Percentiles rank a stretch among this genome's conserved stretches.
phyloP scores from a whole-genome alignment of 2,329 filamentous ascomycete genomes.

The Fulvia fulva region DNA sequence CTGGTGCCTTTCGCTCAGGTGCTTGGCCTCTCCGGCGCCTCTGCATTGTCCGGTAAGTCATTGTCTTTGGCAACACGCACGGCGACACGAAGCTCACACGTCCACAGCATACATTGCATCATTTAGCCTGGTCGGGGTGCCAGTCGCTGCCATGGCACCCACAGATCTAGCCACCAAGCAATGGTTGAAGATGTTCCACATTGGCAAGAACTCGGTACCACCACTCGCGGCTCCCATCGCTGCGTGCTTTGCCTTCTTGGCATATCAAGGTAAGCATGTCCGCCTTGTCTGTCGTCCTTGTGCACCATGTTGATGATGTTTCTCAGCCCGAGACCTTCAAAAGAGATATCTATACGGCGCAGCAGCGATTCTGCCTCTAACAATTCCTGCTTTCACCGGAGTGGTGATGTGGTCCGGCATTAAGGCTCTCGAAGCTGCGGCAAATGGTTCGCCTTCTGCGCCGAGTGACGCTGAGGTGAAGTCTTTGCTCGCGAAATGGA shows the following conservation, averaged over 20 bases:
- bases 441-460: slow-evolving; percentile 9
- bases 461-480: slow-evolving; percentile 22
- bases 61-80: not conserved
- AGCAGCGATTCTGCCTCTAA: slow-evolving; percentile 21
- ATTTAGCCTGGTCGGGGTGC: slow-evolving; percentile 20
- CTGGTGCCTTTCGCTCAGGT: slow-evolving; percentile 15
- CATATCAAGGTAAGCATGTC: slow-evolving; percentile 17
- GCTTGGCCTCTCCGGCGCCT: slow-evolving; percentile 18
- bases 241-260: slow-evolving; percentile 20
- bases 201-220: slow-evolving; percentile 20
- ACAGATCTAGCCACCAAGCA: slow-evolving; percentile 21
- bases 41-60: slow-evolving; percentile 14
- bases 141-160: slow-evolving; percentile 20
- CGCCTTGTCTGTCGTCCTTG: no score
- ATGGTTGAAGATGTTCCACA: slow-evolving; percentile 23
- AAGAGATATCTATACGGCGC: slow-evolving; percentile 21
- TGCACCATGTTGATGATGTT: no score
- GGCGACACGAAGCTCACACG: not conserved
- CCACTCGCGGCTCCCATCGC: slow-evolving; percentile 20
- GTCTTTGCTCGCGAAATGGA: slow-evolving; percentile 25
- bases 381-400: slow-evolving; percentile 28
- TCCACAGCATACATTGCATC: slow-evolving; percentile 18
- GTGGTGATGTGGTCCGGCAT: slow-evolving; percentile 23
- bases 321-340: slow-evolving; percentile 6
- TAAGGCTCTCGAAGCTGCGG: slow-evolving; percentile 20